Evolutionary conservation across 2,329 filamentous ascomycete species (phyloP).

Genomic region (Xylariaceae sp.): DNA sequence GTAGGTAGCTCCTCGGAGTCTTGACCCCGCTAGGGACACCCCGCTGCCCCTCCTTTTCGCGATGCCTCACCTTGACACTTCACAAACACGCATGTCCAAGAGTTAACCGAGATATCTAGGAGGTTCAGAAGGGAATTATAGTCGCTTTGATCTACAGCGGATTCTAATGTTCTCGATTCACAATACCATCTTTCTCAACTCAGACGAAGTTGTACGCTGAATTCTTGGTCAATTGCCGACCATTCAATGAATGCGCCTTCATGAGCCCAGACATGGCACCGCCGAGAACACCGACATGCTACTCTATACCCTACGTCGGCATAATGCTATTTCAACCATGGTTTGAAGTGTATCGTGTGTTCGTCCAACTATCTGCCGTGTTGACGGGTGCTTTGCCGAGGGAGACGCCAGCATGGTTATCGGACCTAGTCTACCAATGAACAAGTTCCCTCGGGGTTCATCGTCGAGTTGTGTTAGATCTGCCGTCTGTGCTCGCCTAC

Average conservation of each 20-base stretch:
- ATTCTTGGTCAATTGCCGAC: not conserved
- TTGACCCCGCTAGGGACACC: no score
- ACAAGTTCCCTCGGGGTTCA: not conserved
- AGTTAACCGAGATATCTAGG: no score
- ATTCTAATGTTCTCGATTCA: no score
- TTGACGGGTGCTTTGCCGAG: not conserved
- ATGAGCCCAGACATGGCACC: not conserved
- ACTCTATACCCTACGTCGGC: no score
- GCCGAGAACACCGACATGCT: not conserved
- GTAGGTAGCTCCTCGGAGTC: no score
- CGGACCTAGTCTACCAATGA: not conserved
- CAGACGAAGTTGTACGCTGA: no score
- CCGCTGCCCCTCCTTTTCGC: no score
- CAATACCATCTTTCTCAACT: no score
- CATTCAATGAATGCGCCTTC: not conserved
- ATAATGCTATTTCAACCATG: not conserved
- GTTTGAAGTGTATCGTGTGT: not conserved
- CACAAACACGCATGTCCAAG: no score
- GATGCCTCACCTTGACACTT: no score
- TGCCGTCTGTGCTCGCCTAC: conserved; percentile 3
- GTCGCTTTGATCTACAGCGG: no score
- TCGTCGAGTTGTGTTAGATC: not conserved
- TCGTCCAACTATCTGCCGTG: not conserved
- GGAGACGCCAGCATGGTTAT: not conserved
- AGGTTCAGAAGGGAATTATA: no score